Conservation (phyloP, 768 basidiomycete genomes). For the Lactifluus pinguis region DNA sequence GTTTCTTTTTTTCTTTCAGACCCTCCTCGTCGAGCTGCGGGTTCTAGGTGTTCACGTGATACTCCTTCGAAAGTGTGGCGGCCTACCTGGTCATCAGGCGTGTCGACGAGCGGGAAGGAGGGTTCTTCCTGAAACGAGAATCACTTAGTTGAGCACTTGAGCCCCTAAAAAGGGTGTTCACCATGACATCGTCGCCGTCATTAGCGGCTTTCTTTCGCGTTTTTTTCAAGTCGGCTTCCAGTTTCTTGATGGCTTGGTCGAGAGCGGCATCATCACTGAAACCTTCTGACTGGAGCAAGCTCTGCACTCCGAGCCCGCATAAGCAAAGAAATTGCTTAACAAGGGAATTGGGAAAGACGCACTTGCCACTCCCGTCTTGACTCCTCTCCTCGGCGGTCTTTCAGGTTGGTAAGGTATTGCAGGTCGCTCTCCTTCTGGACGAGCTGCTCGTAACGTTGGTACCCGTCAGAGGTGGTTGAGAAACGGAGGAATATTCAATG, state of each 20-base stretch:
- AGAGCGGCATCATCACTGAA: slow-evolving; percentile 72
- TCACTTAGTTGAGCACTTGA: not conserved
- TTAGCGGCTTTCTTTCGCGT: slow-evolving; percentile 68
- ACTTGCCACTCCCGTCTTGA: slow-evolving; percentile 74
- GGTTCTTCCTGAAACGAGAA: slow-evolving; percentile 50
- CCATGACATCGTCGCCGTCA: slow-evolving; percentile 54
- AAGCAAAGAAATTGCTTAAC: not conserved
- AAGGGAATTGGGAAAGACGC: slow-evolving; percentile 18
- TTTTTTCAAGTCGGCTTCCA: slow-evolving; percentile 69
- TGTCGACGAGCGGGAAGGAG: slow-evolving; percentile 83
- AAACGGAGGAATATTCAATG: not conserved
- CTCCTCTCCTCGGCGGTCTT: slow-evolving; percentile 48
- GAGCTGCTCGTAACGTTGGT: slow-evolving; percentile 35
- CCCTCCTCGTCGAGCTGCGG: slow-evolving; percentile 77
- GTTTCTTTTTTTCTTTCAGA: slow-evolving; percentile 90
- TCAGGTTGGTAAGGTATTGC: slow-evolving; percentile 51
- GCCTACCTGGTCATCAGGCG: slow-evolving; percentile 75
- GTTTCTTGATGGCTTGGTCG: slow-evolving; percentile 77
- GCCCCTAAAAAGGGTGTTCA: slow-evolving; percentile 19
- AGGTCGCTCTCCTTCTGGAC: slow-evolving; percentile 70
- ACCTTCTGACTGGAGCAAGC: slow-evolving; percentile 54
- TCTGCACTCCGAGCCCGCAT: slow-evolving; percentile 30
- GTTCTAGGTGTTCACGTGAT: not conserved
- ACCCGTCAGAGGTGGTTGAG: not conserved
- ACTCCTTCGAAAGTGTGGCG: slow-evolving; percentile 16